Base-by-base conservation (phyloP, 495 filamentous ascomycete species). In the Rhypophila decipiens region DNA sequence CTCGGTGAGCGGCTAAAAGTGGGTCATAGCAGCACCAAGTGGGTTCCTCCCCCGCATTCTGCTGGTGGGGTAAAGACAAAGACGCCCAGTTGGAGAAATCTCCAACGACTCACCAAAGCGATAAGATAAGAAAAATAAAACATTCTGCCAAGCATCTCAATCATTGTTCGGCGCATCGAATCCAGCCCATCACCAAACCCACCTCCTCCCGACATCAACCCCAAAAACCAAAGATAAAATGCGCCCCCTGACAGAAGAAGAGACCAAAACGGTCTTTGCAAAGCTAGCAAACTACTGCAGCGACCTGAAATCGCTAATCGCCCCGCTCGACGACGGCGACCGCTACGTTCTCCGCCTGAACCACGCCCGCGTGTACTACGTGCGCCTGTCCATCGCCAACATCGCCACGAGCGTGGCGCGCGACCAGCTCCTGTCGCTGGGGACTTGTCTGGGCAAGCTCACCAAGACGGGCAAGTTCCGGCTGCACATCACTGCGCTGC, bases 391-490 rank as follows among this genome's bases (percentile, higher is more conserved):
- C 2, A 75, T 97, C 46, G 91, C 90, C 34, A 96, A 96, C 61
- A 71, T 96, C n/a, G 89, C 91, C 10, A 90, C 86, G 2, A 83
- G 79, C 23, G 76, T 97, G 47, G 78, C 86, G 19, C 82, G 93
- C 39, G 80, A 85, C 50, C 80, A 80, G 45, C 76, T 97, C 7
- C 79, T 95, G 33, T 87, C 82, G 1, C 64, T 94, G n/a, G 93
- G 93, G 10, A 90, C 86, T 5, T 93, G 86, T 61, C 64, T 94
- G 22, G 76, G 82, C 42, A 93, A 90, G 64, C 88, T 95, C 70
- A 95, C 88, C 39, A 96, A 96, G 77, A 85, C 86, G 4, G 84
- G 87, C 21, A 96, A 96, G 63, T 95, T 94, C 64, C 70, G 87
- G 22, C 68, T 93, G 36, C 86, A 89, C 63, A 83, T 93, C 60